Evolutionary conservation across 2,329 filamentous ascomycete species (phyloP).

Genomic region (Sphaerostilbella broomeana): DNA sequence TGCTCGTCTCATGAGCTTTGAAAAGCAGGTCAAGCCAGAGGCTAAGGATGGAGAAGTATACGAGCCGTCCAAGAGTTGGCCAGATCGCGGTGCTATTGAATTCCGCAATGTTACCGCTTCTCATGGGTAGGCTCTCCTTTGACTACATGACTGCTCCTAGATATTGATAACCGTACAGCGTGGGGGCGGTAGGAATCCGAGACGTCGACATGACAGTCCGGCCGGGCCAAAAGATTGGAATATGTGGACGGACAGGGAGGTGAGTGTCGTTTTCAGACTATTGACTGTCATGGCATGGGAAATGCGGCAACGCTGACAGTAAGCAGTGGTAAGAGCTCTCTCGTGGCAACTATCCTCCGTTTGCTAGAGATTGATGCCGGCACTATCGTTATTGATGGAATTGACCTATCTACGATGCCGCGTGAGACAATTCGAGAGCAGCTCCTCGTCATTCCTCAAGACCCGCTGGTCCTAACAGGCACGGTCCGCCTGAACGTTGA

Average conservation of each 20-base stretch:
- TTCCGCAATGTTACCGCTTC: too few relatives aligned
- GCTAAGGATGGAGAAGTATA: too few relatives aligned
- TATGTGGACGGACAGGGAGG: conserved; percentile 14
- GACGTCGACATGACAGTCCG: too few relatives aligned
- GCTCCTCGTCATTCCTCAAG: conserved; percentile 46
- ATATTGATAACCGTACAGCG: too few relatives aligned
- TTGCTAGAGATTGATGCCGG: conserved; percentile 36
- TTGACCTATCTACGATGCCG: too few relatives aligned
- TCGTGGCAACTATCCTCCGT: conserved; percentile 41
- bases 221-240: conserved; percentile 4
- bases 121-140: too few relatives aligned
- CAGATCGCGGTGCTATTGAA: too few relatives aligned
- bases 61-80: too few relatives aligned
- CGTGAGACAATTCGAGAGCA: too few relatives aligned
- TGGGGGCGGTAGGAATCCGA: too few relatives aligned
- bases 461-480: conserved; percentile 41
- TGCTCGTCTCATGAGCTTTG: conserved; percentile 7
- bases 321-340: conserved; percentile 43
- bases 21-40: too few relatives aligned
- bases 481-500: conserved; percentile 43
- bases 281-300: neutral
- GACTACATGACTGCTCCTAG: too few relatives aligned
- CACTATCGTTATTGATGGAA: conserved; percentile 39
- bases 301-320: conserved; percentile 13
- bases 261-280: conserved; percentile 13